Conservation (phyloP, 345 rosid genomes). For the Aquilaria malaccensis region DNA sequence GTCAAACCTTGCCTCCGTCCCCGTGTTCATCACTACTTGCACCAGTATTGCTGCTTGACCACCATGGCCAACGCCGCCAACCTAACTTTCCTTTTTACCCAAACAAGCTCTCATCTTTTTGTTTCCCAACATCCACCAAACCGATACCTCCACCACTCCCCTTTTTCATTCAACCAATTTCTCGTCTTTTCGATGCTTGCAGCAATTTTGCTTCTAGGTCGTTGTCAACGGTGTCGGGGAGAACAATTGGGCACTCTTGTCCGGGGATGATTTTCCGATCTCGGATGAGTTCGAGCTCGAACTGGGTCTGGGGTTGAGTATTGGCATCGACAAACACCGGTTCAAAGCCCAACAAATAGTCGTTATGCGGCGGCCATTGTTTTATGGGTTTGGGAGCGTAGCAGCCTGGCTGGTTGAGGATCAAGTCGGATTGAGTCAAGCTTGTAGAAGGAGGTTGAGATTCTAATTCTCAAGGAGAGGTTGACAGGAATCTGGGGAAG, state of each 20-base stretch:
- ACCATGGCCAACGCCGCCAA: constrained; percentile 12
- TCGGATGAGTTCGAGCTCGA: constrained; percentile 55
- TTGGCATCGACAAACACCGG: constrained; percentile 24
- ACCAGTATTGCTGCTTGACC: constrained; percentile 7
- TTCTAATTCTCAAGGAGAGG: constrained; percentile 14
- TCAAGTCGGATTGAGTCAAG: not conserved
- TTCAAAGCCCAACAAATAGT: constrained; percentile 25
- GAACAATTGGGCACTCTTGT: constrained; percentile 43
- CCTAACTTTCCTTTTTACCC: constrained; percentile 1
- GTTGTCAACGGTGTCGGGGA: constrained; percentile 53
- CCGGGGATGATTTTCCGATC: constrained; percentile 60
- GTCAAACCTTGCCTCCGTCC: constrained; percentile 28
- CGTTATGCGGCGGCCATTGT: constrained; percentile 18
- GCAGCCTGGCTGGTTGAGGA: constrained; percentile 47
- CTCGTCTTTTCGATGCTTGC: constrained; percentile 8
- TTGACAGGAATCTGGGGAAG: constrained; percentile 29
- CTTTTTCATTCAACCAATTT: constrained; percentile 21
- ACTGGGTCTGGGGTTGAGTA: constrained; percentile 57
- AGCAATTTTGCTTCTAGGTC: constrained; percentile 27
- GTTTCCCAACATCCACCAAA: constrained; percentile 5
- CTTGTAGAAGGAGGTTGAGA: constrained; percentile 15
- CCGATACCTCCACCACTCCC: not conserved
- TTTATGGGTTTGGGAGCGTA: constrained; percentile 55
- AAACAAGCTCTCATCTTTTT: not conserved
- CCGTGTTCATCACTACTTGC: constrained; percentile 16